These are phyloP conservation scores for Lomentospora prolificans DNA, from an alignment of 2,329 filamentous ascomycete genomes.

Conservation along the genomic window DNA sequence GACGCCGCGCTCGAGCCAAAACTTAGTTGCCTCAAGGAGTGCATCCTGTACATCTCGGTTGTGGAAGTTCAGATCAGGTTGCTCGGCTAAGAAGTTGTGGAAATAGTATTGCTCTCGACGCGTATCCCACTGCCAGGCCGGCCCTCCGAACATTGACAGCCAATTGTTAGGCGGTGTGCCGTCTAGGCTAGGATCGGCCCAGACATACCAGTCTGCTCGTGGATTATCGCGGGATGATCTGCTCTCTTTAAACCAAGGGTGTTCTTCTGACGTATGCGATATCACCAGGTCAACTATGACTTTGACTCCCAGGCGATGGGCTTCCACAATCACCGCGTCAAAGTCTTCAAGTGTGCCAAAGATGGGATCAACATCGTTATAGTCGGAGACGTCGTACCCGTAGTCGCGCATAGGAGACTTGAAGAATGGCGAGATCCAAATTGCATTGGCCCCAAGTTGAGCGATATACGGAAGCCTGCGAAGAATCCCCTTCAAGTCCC, in stretches of 20 bases:
- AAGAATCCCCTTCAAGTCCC: constrained; percentile 47
- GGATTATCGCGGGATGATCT: constrained; percentile 41
- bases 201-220: constrained; percentile 55
- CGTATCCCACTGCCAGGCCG: constrained; percentile 40
- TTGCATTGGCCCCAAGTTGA: constrained; percentile 45
- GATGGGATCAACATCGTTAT: constrained; percentile 51
- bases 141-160: constrained; percentile 23
- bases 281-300: constrained; percentile 64
- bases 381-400: constrained; percentile 61
- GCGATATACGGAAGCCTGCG: constrained; percentile 46
- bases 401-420: constrained; percentile 47
- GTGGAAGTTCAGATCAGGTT: constrained; percentile 70
- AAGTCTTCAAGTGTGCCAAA: constrained; percentile 64
- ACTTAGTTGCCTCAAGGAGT: constrained; percentile 22
- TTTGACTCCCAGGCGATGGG: constrained; percentile 55
- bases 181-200: constrained; percentile 43
- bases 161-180: constrained; percentile 56
- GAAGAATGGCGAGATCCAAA: constrained; percentile 43
- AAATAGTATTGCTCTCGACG: constrained; percentile 47
- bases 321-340: constrained; percentile 49
- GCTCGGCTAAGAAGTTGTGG: constrained; percentile 57
- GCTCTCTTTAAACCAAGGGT: constrained; percentile 62
- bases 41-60: not conserved
- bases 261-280: constrained; percentile 56
- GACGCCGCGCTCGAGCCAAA: constrained; percentile 68